Conservation (phyloP, 768 basidiomycete genomes). For the Asterophora lycoperdoides region DNA sequence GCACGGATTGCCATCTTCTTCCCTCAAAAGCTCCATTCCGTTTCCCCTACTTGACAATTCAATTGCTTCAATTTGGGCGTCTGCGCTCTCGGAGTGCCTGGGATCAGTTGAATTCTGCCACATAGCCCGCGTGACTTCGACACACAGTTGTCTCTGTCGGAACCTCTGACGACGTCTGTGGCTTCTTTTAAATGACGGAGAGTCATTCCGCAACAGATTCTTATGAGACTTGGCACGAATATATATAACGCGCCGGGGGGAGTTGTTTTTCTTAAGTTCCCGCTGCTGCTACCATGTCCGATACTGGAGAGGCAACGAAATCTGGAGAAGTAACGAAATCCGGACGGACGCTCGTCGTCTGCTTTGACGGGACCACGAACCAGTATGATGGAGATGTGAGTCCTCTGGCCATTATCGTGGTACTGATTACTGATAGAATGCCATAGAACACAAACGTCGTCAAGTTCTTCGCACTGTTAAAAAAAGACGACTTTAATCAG, state of each 20-base stretch:
- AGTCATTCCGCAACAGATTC: background rate
- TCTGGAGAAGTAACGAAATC: constrained; percentile 12
- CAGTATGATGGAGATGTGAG: constrained; percentile 39
- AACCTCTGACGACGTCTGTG: background rate
- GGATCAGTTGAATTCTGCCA: background rate
- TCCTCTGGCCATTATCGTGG: background rate
- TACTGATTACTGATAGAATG: background rate
- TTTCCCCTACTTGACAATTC: background rate
- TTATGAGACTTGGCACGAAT: background rate
- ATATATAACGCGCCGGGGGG: constrained; percentile 7
- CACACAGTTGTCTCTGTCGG: background rate
- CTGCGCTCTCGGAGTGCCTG: background rate
- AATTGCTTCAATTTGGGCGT: background rate
- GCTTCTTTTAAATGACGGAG: background rate
- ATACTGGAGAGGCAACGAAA: constrained; percentile 12
- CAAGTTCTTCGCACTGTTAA: constrained; percentile 26
- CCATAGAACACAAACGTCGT: constrained; percentile 28
- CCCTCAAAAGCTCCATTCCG: background rate
- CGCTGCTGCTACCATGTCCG: constrained; percentile 11
- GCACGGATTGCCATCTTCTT: too few relatives aligned
- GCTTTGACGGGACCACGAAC: constrained; percentile 56
- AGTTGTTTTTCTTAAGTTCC: background rate
- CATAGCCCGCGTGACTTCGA: background rate
- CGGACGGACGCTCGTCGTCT: constrained; percentile 27
- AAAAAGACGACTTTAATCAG: constrained; percentile 24